Conservation (phyloP, 73 alveolate species). For the Durusdinium trenchii region DNA sequence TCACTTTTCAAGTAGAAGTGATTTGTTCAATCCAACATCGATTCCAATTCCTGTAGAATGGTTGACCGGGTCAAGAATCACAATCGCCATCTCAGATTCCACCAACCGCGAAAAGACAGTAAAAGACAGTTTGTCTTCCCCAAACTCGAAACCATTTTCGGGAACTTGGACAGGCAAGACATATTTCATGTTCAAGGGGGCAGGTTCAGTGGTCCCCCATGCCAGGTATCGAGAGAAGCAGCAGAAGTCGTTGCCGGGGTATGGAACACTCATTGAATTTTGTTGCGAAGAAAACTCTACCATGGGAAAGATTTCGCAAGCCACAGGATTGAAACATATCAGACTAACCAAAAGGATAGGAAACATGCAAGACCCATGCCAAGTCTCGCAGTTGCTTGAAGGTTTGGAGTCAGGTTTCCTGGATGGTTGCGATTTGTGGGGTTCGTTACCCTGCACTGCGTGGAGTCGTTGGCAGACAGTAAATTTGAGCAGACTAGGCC, state of each 20-base stretch:
- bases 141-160: too few relatives aligned
- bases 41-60: not conserved
- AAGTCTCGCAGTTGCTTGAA: not conserved
- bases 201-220: too few relatives aligned
- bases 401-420: not conserved
- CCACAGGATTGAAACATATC: not conserved
- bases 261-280: not conserved
- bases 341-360: not conserved
- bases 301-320: not conserved
- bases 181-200: too few relatives aligned
- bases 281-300: conserved; percentile 2
- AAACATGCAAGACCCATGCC: not conserved
- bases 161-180: too few relatives aligned
- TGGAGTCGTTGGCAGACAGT: conserved; percentile 15
- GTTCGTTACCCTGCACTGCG: conserved; percentile 10
- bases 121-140: too few relatives aligned
- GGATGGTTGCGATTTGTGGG: conserved; percentile 45
- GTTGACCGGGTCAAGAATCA: too few relatives aligned
- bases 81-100: too few relatives aligned
- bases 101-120: not conserved
- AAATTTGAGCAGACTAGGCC: not conserved
- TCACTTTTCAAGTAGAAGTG: too few relatives aligned
- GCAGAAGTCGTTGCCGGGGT: not conserved
- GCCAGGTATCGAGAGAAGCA: too few relatives aligned
- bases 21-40: too few relatives aligned